Base-by-base conservation (phyloP, 106 monocot species). In the Dendrobium catenatum region DNA sequence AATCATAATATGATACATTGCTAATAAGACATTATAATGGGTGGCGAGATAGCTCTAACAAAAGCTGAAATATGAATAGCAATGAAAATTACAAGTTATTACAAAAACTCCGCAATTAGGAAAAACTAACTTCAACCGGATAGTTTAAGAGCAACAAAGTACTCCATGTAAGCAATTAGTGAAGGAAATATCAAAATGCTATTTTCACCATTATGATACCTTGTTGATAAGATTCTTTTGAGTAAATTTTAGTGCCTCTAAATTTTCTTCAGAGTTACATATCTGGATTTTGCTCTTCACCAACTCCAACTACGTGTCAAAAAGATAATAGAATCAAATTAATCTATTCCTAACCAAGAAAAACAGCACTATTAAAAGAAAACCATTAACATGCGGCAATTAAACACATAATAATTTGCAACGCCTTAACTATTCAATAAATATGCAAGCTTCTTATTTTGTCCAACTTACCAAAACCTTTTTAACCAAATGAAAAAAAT, bases 181-280 rank as follows among this genome's bases (percentile, higher is more conserved):
- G n/a, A 61, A 18, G 24, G 26, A n/a, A 66, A 24, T 24, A 22
- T 66, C n/a, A n/a, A 66, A 24, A 10, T 66, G 64, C n/a, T 64
- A 24, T 24, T n/a, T 24, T 24, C 64, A 64, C 64, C 46, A 16
- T 24, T 76, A 59, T 8, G 27, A 29, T 27, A 95, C 95, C 95
- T 91, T 95, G 82, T 81, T 95, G 55, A 95, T 91, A 42, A 93
- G 83, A 87, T 84, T 88, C 76, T 89, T 91, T 70, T 93, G 88
- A 11, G 81, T 80, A 54, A 93, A 9, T 85, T 91, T 88, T 37
- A 96, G 85, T 15, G 89, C 87, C 56, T 86, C 84, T 10, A 88
- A 44, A 79, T 84, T 81, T 82, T 93, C 89, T 61, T 55, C 55
- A 5, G 91, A 91, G 64, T 84, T 83, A 80, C 86, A 81, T 73